These are phyloP conservation scores for Erodium texanum DNA, from an alignment of 441 rosid genomes.

Conservation along the genomic window DNA sequence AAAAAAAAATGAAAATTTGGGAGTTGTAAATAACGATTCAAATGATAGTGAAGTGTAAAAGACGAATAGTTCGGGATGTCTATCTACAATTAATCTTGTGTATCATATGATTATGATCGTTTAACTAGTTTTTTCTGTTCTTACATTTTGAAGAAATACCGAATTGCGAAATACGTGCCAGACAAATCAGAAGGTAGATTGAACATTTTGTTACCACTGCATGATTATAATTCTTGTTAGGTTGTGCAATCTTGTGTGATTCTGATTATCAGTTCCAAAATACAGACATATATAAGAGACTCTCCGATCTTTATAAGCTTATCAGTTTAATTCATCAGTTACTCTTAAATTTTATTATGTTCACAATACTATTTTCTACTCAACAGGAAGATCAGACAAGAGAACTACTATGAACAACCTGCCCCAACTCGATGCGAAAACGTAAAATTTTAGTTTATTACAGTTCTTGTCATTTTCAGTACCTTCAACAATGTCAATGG, in stretches of 20 bases:
- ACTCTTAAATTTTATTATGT: neutral
- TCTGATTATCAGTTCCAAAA: neutral
- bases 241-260: too few relatives aligned
- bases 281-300: too few relatives aligned
- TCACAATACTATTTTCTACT: slow-evolving; percentile 10
- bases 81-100: too few relatives aligned
- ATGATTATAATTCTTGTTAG: neutral
- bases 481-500: neutral
- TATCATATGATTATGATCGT: neutral
- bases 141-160: slow-evolving; percentile 52
- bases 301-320: neutral
- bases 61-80: too few relatives aligned
- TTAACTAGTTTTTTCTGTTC: slow-evolving; percentile 1
- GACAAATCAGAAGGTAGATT: slow-evolving; percentile 49
- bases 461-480: neutral
- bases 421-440: slow-evolving; percentile 42
- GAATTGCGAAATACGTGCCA: slow-evolving; percentile 64
- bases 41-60: too few relatives aligned
- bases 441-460: slow-evolving; percentile 26
- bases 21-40: too few relatives aligned
- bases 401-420: slow-evolving; percentile 34
- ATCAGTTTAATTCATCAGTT: neutral
- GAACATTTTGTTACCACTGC: too few relatives aligned
- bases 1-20: too few relatives aligned
- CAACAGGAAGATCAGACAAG: slow-evolving; percentile 51